Evolutionary conservation across 176 grass and related monocot species (phyloP).

Genomic region (Oryza nivara): DNA sequence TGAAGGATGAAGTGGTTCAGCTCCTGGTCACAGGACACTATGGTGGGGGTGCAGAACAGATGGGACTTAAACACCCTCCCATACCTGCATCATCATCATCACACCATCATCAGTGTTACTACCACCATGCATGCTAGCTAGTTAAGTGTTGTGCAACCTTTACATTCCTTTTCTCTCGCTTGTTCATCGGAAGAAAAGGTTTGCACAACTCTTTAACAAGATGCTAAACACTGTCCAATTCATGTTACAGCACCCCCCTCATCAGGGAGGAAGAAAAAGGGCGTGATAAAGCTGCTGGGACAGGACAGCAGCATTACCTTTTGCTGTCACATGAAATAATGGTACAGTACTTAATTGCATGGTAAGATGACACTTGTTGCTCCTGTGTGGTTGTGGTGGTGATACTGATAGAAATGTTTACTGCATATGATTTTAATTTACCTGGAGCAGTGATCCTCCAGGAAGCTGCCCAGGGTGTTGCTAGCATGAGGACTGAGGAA

Average conservation of each 20-base stretch:
- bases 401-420: background rate
- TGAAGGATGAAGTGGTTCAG: constrained; percentile 98
- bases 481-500: constrained; percentile 78
- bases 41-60: constrained; percentile 74
- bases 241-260: background rate
- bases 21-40: constrained; percentile 87
- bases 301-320: constrained; percentile 47
- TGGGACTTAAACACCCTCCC: constrained; percentile 92
- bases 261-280: constrained; percentile 23
- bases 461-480: constrained; percentile 70
- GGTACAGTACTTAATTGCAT: constrained; percentile 43
- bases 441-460: constrained; percentile 79
- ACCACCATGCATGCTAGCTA: background rate
- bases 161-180: no score
- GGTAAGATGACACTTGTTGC: constrained; percentile 7
- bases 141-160: constrained; percentile 26
- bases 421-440: background rate
- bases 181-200: constrained; percentile 7
- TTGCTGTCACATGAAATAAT: constrained; percentile 64
- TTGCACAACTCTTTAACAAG: background rate
- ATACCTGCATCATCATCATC: constrained; percentile 53
- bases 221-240: constrained; percentile 7
- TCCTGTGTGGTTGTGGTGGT: background rate
- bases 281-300: constrained; percentile 33
- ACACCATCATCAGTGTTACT: constrained; percentile 17